Conservation (phyloP, 345 rosid genomes). For the Hypericum androsaemum region DNA sequence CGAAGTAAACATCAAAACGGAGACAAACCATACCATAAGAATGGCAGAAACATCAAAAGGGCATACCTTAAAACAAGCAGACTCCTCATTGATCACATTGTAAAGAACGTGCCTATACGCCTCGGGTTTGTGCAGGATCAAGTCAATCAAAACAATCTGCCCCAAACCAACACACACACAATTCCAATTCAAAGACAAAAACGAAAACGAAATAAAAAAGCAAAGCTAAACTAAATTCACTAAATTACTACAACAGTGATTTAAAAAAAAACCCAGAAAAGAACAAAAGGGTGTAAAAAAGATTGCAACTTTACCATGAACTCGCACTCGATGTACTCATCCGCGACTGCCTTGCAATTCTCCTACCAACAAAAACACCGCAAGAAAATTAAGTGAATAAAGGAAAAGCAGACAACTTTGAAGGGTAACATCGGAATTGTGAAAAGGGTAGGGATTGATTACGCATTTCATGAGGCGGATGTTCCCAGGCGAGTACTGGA, state of each 20-base stretch:
- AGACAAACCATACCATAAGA: background rate
- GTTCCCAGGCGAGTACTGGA: constrained; percentile 65
- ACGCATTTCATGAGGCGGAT: constrained; percentile 80
- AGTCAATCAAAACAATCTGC: constrained; percentile 73
- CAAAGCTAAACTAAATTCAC: background rate
- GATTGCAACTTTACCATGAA: constrained; percentile 39
- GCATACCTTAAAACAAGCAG: constrained; percentile 40
- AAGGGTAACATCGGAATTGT: background rate
- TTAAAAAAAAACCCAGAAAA: background rate
- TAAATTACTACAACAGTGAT: background rate
- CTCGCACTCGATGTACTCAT: constrained; percentile 73
- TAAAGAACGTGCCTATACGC: constrained; percentile 68
- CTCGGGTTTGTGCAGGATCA: constrained; percentile 72
- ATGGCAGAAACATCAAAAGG: background rate
- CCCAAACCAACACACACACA: background rate
- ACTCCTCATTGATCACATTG: constrained; percentile 47
- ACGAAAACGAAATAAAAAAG: background rate
- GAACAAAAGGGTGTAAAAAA: background rate
- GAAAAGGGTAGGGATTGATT: constrained; percentile 4
- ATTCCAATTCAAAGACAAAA: background rate
- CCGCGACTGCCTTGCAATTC: constrained; percentile 61
- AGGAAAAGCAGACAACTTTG: background rate
- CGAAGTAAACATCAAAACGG: background rate
- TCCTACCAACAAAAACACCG: constrained; percentile 22
- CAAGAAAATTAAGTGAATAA: background rate